Evolutionary conservation across 108 stramenopile genomes (phyloP).

Genomic region (Skeletonema tropicum): DNA sequence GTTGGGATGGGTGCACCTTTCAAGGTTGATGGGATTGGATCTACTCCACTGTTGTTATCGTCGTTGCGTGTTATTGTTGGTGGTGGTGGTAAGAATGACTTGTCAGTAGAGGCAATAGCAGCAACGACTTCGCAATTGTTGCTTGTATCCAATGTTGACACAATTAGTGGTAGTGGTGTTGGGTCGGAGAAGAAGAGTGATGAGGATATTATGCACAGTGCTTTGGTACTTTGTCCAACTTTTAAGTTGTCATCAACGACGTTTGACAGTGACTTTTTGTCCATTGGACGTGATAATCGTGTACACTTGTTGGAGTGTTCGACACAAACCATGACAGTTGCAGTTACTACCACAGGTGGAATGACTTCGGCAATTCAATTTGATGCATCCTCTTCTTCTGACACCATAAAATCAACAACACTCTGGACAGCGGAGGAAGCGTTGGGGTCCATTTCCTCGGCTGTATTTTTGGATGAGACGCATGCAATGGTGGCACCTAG

Average conservation of each 20-base stretch:
- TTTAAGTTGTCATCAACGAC: background rate
- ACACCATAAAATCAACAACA: slow-evolving; percentile 22
- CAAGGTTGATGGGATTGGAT: background rate
- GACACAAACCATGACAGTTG: slow-evolving; percentile 33
- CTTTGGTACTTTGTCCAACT: slow-evolving; percentile 45
- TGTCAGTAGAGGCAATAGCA: slow-evolving; percentile 28
- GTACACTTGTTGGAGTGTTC: slow-evolving; percentile 56
- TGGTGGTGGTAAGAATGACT: background rate
- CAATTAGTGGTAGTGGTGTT: slow-evolving; percentile 14
- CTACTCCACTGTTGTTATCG: slow-evolving; percentile 8
- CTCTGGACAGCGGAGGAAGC: slow-evolving; percentile 83
- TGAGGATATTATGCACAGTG: slow-evolving; percentile 15
- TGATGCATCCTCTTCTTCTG: slow-evolving; percentile 10
- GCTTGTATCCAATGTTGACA: slow-evolving; percentile 13
- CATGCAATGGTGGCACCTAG: slow-evolving; percentile 39
- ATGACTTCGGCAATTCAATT: slow-evolving; percentile 51
- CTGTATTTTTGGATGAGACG: slow-evolving; percentile 78
- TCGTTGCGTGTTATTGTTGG: background rate
- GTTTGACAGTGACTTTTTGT: background rate
- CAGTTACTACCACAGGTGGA: slow-evolving; percentile 58
- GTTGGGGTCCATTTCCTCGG: slow-evolving; percentile 61
- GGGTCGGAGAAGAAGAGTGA: slow-evolving; percentile 14
- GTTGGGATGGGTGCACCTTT: background rate
- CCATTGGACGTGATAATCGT: slow-evolving; percentile 20
- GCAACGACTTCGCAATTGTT: slow-evolving; percentile 6